Evolutionary conservation across 208 protist species (phyloP).

Genomic region (Tritrichomonas musculus): DNA sequence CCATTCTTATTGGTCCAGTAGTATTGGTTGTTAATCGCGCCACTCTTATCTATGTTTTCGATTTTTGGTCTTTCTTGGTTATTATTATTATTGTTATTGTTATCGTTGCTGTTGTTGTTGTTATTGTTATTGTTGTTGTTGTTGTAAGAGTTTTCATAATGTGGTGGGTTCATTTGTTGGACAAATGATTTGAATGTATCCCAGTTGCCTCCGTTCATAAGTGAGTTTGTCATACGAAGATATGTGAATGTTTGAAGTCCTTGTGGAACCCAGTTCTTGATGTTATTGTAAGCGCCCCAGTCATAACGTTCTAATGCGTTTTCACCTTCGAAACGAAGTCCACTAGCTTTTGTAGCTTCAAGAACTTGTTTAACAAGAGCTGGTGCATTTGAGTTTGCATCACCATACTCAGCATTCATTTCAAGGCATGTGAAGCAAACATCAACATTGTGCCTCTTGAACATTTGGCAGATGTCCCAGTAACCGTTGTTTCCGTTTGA

Average conservation of each 20-base stretch:
- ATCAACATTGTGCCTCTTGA: background rate
- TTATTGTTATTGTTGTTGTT: no score
- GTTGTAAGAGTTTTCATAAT: no score
- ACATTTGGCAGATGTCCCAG: background rate
- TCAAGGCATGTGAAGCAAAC: no score
- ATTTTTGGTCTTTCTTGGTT: no score
- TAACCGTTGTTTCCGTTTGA: background rate
- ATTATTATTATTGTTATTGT: no score
- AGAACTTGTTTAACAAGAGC: background rate
- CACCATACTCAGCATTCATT: background rate
- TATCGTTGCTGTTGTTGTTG: no score
- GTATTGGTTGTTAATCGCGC: no score
- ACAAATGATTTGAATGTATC: background rate
- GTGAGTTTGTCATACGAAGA: background rate
- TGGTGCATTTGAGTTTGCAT: background rate
- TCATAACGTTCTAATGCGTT: background rate
- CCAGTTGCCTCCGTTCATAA: background rate
- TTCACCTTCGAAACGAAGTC: background rate
- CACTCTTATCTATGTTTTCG: no score
- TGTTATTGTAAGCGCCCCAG: background rate
- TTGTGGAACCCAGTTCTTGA: background rate
- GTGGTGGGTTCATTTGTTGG: background rate
- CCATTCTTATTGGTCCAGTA: no score
- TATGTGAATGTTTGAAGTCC: background rate
- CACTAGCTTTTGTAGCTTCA: background rate